These are phyloP conservation scores for Aspergillus aculeatus DNA, from an alignment of 2,329 filamentous ascomycete species.

Conservation along the genomic window DNA sequence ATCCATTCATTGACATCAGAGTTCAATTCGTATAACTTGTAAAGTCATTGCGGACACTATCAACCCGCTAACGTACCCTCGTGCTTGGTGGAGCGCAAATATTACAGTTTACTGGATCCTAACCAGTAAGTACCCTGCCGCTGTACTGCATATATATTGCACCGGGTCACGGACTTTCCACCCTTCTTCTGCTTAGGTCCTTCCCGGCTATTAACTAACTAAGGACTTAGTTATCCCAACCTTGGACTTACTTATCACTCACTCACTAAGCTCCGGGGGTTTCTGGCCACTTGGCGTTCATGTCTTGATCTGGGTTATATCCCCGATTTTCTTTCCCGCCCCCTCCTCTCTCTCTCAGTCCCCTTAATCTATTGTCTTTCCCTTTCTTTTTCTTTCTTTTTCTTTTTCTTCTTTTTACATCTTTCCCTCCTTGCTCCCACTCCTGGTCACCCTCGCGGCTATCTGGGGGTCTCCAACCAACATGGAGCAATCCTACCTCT, in stretches of 20 bases:
- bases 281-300: constrained; percentile 29
- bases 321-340: constrained; percentile 12
- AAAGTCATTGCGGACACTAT: too few species aligned
- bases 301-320: constrained; percentile 19
- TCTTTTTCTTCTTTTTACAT: constrained; percentile 16
- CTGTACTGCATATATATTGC: constrained; percentile 6
- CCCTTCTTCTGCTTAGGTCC: constrained; percentile 11
- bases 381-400: constrained; percentile 13
- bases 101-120: background rate
- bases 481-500: constrained; percentile 57
- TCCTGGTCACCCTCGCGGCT: constrained; percentile 8
- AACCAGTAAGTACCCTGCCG: constrained; percentile 8
- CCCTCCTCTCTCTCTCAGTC: constrained; percentile 12
- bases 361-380: constrained; percentile 15
- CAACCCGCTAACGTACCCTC: background rate
- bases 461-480: constrained; percentile 10
- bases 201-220: constrained; percentile 16
- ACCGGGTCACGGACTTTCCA: constrained; percentile 12
- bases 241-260: background rate
- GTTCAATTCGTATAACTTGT: too few species aligned
- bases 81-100: background rate
- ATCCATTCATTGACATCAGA: too few species aligned
- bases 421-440: constrained; percentile 1
- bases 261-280: constrained; percentile 13
- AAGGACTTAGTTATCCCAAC: constrained; percentile 8